Conservation (phyloP, 768 basidiomycete species). For the Boletellus ananiceps region DNA sequence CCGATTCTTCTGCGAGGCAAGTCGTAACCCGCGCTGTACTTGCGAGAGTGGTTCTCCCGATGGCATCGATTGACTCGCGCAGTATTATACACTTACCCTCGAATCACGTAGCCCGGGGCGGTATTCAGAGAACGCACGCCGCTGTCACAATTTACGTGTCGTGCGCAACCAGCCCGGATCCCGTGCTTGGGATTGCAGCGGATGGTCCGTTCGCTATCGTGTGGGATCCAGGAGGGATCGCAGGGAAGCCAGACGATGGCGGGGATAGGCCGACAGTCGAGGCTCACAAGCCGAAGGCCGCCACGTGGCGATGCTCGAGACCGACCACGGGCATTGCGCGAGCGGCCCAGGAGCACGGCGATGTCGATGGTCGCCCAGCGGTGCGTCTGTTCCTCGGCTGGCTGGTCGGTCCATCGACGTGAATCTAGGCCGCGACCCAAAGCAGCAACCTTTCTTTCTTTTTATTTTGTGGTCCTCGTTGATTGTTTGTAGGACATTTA, state of each 20-base stretch:
- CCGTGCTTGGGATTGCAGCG: constrained; percentile 9
- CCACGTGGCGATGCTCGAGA: constrained; percentile 20
- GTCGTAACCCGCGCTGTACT: constrained; percentile 13
- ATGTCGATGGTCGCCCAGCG: background rate
- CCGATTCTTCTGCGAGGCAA: constrained; percentile 13
- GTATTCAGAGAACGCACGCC: constrained; percentile 18
- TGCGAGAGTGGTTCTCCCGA: constrained; percentile 20
- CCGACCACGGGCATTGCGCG: background rate
- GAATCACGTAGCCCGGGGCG: constrained; percentile 23
- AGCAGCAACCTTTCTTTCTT: background rate
- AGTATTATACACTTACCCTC: constrained; percentile 23
- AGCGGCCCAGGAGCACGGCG: constrained; percentile 6
- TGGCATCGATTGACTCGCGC: constrained; percentile 28
- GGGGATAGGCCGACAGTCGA: constrained; percentile 22
- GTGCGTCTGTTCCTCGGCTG: constrained; percentile 1
- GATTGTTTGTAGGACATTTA: too few species aligned
- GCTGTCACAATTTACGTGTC: constrained; percentile 32
- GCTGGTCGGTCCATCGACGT: constrained; percentile 7
- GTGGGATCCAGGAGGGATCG: constrained; percentile 7
- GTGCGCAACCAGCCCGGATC: constrained; percentile 1
- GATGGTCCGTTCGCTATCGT: constrained; percentile 6
- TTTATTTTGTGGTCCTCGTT: too few species aligned
- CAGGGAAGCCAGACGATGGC: constrained; percentile 19
- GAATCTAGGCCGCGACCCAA: constrained; percentile 10
- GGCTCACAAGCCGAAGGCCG: constrained; percentile 12